These are phyloP conservation scores for Chaetomium sp. DNA, from an alignment of 2,329 filamentous ascomycete genomes.

Conservation along the genomic window DNA sequence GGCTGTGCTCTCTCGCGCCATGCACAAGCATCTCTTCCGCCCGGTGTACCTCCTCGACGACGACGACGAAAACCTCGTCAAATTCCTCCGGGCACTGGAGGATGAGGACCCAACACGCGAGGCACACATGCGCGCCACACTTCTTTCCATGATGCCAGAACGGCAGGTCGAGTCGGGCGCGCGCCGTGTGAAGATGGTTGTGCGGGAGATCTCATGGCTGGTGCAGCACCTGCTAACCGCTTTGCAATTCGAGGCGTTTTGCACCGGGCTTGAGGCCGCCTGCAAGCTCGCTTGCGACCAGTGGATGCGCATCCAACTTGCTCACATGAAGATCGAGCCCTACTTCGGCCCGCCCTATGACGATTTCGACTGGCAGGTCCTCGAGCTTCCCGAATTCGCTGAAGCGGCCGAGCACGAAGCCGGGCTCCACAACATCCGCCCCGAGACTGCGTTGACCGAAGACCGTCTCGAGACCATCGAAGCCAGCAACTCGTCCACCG, in stretches of 20 bases:
- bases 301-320: conserved; percentile 30
- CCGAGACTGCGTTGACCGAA: conserved; percentile 5
- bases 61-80: conserved; percentile 27
- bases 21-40: conserved; percentile 31
- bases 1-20: conserved; percentile 28
- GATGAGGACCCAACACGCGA: conserved; percentile 27
- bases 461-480: conserved; percentile 19
- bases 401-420: conserved; percentile 15
- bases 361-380: conserved; percentile 32
- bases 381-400: conserved; percentile 29
- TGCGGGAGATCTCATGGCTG: conserved; percentile 30
- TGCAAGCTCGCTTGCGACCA: conserved; percentile 28
- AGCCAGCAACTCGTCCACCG: not conserved
- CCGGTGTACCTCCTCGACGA: conserved; percentile 30
- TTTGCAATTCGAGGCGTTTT: conserved; percentile 29
- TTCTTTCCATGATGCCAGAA: conserved; percentile 28
- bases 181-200: conserved; percentile 28
- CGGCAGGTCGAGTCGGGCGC: conserved; percentile 25
- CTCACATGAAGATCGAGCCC: conserved; percentile 31
- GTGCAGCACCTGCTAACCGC: conserved; percentile 30
- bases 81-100: conserved; percentile 28
- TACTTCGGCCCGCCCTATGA: conserved; percentile 33
- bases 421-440: conserved; percentile 1
- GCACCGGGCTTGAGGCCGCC: conserved; percentile 24
- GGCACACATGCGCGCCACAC: conserved; percentile 28